A percentile compares a stretch with the other conserved stretches of the same genome.
These are phyloP conservation scores for Cardamine resedifolia DNA, from an alignment of 345 rosid genomes.

Conservation along the genomic window DNA sequence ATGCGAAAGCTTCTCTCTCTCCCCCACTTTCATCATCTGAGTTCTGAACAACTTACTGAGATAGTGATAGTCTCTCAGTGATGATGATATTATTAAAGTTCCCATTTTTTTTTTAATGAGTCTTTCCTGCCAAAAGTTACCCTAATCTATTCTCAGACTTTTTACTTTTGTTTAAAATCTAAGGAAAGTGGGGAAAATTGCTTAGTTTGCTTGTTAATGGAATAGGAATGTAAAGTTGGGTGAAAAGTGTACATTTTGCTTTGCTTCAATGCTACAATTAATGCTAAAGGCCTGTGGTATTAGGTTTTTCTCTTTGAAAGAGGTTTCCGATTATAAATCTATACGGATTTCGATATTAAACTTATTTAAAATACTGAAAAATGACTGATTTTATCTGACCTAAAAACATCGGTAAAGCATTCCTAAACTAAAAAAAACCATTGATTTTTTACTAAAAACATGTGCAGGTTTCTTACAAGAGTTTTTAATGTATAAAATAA, in stretches of 20 bases:
- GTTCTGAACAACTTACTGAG: conserved; percentile 36
- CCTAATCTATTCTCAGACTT: conserved; percentile 22
- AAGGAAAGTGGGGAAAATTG: conserved; percentile 25
- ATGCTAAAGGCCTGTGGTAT: conserved; percentile 19
- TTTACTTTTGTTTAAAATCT: conserved; percentile 35
- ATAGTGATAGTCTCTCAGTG: conserved; percentile 45
- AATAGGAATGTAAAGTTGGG: conserved; percentile 29
- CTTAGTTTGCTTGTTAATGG: conserved; percentile 33
- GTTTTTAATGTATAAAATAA: no score
- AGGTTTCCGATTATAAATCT: neutral
- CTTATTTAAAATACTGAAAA: neutral
- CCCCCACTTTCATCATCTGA: conserved; percentile 38
- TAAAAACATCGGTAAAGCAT: neutral
- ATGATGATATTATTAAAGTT: conserved; percentile 36
- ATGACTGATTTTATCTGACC: no score
- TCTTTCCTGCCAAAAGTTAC: conserved; percentile 29
- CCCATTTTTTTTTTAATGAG: neutral
- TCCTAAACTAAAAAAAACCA: no score
- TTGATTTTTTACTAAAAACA: no score
- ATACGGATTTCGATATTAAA: neutral
- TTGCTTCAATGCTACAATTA: conserved; percentile 29
- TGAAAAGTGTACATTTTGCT: conserved; percentile 29
- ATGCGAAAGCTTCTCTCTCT: conserved; percentile 37
- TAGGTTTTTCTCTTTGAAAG: conserved; percentile 17
- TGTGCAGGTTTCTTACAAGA: no score